Evolutionary conservation across 208 protist genomes (phyloP), one percentile per base, ranked within the genome.

Genomic region (Phytomonas serpens): DNA sequence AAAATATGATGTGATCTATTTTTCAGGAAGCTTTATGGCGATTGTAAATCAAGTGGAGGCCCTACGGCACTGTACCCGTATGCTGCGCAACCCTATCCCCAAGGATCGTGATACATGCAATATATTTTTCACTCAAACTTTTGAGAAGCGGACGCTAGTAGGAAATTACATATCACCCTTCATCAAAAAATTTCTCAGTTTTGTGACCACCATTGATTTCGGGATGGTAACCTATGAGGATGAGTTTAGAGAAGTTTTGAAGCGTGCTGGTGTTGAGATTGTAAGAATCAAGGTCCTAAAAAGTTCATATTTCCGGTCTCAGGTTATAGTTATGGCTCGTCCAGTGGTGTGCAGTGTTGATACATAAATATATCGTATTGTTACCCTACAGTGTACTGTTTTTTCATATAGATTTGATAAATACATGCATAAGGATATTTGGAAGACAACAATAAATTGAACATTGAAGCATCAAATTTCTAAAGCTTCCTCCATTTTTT

Each of bases 21-120:
- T 96, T 61, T 93, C 85, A 16, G 87, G 87, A 31, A 91, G 83
- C 68, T 91, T 93, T 68, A 92, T 89, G 87, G 83, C 90, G 70
- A 85, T 93, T 42, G 84, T 84, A 11, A 72, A 84, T 16, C 67
- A 85, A 65, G 51, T 70, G 11, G 78, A 85, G 27, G 87, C 88
- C 29, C 73, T 96, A 40, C 69, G 66, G 63, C 80, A 87, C 76
- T 88, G 82, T 52, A 83, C 81, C 51, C 70, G 77, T 40, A 92
- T 93, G 84, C 76, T 93, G 34, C 83, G 82, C 34, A 77, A 76
- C 63, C 75, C 85, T 2, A 74, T 78, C 3, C 73, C 82, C 27
- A 79, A 80, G 36, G 79, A 76, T 1, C 80, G 75, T 4, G 73
- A 80, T 62, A 79, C 73, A 23, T 77, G 84, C 37, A 83, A 83